phyloP scores from a whole-genome alignment of 1,139 yeast genomes.

The Arxiozyma heterogenica region DNA sequence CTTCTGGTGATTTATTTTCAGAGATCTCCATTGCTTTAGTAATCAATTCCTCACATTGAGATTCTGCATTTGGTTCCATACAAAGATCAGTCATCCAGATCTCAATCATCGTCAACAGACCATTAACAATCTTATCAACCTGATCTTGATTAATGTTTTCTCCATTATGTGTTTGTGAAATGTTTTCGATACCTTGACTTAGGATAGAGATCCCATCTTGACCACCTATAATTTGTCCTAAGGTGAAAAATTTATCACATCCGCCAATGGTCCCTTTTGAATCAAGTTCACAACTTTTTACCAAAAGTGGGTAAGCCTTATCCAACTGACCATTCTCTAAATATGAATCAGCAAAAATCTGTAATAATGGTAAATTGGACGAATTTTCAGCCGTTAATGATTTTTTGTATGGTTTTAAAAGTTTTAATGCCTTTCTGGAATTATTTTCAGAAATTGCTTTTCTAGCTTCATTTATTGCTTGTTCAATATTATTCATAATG shows the following conservation, averaged over 20 bases:
- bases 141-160: conserved; percentile 31
- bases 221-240: conserved; percentile 90
- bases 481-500: conserved; percentile 15
- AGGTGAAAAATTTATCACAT: conserved; percentile 73
- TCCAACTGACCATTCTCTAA: conserved; percentile 74
- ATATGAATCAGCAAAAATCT: conserved; percentile 61
- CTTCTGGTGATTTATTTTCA: conserved; percentile 53
- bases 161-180: conserved; percentile 31
- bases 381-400: conserved; percentile 23
- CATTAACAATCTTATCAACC: conserved; percentile 49
- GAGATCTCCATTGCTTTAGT: conserved; percentile 57
- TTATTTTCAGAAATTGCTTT: conserved; percentile 31
- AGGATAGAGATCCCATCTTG: conserved; percentile 59
- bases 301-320: conserved; percentile 58
- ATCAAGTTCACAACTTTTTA: conserved; percentile 60
- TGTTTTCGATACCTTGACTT: conserved; percentile 49
- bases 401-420: conserved; percentile 32
- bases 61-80: conserved; percentile 86
- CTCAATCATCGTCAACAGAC: conserved; percentile 78
- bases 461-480: conserved; percentile 29
- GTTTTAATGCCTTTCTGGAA: conserved; percentile 35
- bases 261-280: conserved; percentile 51
- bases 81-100: conserved; percentile 99
- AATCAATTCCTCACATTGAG: conserved; percentile 65
- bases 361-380: conserved; percentile 31